Evolutionary conservation across 192 early-diverging fungal genomes (phyloP).

Genomic region (Backusella parvicylindrica): DNA sequence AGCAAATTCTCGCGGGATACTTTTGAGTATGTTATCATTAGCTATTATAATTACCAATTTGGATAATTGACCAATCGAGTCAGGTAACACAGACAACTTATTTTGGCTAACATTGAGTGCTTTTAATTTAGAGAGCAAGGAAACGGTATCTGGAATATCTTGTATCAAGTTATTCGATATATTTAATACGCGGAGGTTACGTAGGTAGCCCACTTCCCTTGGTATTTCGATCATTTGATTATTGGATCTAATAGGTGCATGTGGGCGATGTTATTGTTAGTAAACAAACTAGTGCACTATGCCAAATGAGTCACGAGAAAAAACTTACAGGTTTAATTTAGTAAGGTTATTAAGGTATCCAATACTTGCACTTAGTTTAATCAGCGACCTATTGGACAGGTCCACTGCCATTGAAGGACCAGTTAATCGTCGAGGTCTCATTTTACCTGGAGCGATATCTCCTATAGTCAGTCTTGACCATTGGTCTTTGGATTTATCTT

Average conservation of each 20-base stretch:
- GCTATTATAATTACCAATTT: constrained; percentile 64
- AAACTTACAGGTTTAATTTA: constrained; percentile 20
- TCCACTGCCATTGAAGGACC: constrained; percentile 6
- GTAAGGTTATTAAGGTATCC: constrained; percentile 13
- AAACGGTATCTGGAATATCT: constrained; percentile 65
- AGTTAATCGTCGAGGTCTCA: constrained; percentile 7
- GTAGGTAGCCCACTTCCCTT: constrained; percentile 51
- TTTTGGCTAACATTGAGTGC: constrained; percentile 68
- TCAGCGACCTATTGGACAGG: constrained; percentile 9
- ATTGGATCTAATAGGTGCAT: constrained; percentile 1
- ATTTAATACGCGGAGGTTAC: constrained; percentile 56
- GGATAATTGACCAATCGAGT: constrained; percentile 53
- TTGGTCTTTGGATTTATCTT: background rate
- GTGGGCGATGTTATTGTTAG: background rate
- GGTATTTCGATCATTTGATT: constrained; percentile 15
- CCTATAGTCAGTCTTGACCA: constrained; percentile 14
- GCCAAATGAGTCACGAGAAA: background rate
- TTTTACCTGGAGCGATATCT: background rate
- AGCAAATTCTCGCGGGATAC: constrained; percentile 31
- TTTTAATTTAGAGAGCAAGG: constrained; percentile 58
- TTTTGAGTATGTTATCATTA: constrained; percentile 44
- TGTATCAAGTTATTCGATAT: constrained; percentile 63
- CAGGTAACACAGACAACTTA: constrained; percentile 55
- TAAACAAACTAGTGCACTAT: background rate
- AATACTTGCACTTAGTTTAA: constrained; percentile 19